Evolutionary conservation across 2,329 filamentous ascomycete genomes (phyloP).

Genomic region (Fusarium sp.): DNA sequence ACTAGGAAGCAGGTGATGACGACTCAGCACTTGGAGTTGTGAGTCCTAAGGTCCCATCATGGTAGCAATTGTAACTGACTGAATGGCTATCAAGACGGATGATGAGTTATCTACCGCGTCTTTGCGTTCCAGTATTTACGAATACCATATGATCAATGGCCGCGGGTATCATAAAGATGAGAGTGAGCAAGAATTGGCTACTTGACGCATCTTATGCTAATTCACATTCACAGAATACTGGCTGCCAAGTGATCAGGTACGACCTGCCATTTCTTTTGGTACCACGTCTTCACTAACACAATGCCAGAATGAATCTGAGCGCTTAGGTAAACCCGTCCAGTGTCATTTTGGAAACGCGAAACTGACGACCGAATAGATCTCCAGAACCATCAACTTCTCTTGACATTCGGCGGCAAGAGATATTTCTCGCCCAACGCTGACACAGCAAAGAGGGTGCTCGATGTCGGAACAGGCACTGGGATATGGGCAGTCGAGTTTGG

Average conservation of each 20-base stretch:
- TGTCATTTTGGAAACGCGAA: fast-evolving
- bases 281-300: background rate
- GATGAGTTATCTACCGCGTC: slow-evolving; percentile 28
- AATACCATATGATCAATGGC: slow-evolving; percentile 22
- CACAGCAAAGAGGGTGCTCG: slow-evolving; percentile 14
- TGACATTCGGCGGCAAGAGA: slow-evolving; percentile 17
- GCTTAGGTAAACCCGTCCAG: background rate
- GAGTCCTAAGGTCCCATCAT: background rate
- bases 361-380: slow-evolving; percentile 2
- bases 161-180: slow-evolving; percentile 22
- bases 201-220: background rate
- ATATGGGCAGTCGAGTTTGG: slow-evolving; percentile 31
- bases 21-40: slow-evolving; percentile 17
- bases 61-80: no score
- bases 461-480: slow-evolving; percentile 25
- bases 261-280: no score
- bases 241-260: slow-evolving; percentile 24
- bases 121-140: slow-evolving; percentile 20
- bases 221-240: background rate
- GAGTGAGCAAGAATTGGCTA: background rate
- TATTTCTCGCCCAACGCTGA: slow-evolving; percentile 10
- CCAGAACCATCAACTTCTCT: slow-evolving; percentile 18
- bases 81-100: background rate
- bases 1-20: background rate
- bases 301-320: slow-evolving; percentile 21